Evolutionary conservation across 257 asterid species (phyloP).

Genomic region (Nicotiana undulata): DNA sequence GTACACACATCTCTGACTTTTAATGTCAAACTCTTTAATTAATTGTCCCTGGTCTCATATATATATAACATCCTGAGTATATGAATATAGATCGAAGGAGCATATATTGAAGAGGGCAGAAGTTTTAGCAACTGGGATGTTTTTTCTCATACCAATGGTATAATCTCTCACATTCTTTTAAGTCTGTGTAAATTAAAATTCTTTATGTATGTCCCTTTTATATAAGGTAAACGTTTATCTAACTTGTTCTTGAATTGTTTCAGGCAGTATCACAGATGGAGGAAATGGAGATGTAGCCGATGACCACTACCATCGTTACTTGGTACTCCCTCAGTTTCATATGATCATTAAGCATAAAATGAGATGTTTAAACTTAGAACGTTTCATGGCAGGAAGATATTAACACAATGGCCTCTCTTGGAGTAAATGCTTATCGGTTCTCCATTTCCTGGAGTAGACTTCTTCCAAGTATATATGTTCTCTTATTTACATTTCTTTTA

Average conservation of each 20-base stretch:
- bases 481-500: neutral
- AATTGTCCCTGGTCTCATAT: neutral
- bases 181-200: too few species aligned
- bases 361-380: too few species aligned
- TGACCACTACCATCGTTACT: conserved; percentile 37
- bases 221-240: too few species aligned
- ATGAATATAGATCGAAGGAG: conserved; percentile 24
- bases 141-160: conserved; percentile 12
- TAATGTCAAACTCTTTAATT: neutral
- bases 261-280: conserved; percentile 28
- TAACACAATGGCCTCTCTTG: conserved; percentile 53
- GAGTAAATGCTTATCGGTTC: conserved; percentile 53
- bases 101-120: conserved; percentile 20
- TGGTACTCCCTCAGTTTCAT: conserved; percentile 11
- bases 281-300: conserved; percentile 33
- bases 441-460: conserved; percentile 81
- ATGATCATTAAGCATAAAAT: too few species aligned
- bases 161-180: neutral
- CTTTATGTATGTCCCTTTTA: too few species aligned
- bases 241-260: neutral
- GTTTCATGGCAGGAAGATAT: conserved; percentile 47
- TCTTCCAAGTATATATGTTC: conserved; percentile 48
- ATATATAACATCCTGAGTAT: neutral
- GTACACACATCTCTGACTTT: neutral
- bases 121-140: conserved; percentile 25